Conservation (phyloP, 805 yeast species). For the Candida nitratophila region DNA sequence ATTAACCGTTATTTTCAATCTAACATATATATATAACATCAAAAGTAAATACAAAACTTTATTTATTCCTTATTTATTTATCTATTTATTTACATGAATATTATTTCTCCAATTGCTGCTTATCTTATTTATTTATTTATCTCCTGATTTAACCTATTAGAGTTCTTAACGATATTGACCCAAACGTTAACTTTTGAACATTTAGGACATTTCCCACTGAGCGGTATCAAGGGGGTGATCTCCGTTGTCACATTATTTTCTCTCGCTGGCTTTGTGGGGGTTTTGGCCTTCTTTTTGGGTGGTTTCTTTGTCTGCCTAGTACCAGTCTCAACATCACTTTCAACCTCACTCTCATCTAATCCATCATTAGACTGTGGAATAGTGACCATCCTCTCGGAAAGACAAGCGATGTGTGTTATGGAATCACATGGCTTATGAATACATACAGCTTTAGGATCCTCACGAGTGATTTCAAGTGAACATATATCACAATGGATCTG, state of each 20-base stretch:
- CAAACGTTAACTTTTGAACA: constrained; percentile 22
- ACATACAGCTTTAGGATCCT: constrained; percentile 17
- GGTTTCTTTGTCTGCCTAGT: not conserved
- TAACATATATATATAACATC: no score
- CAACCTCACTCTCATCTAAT: not conserved
- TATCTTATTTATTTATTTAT: not conserved
- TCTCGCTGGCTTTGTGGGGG: no score
- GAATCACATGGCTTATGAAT: constrained; percentile 18
- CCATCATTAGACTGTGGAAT: not conserved
- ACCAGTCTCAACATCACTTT: not conserved
- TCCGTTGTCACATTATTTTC: no score
- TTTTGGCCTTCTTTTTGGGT: no score
- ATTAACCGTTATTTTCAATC: no score
- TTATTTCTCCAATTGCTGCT: not conserved
- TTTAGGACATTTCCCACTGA: constrained; percentile 17
- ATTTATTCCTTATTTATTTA: no score
- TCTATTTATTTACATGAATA: no score
- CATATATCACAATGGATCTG: constrained; percentile 9
- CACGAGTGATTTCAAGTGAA: constrained; percentile 7
- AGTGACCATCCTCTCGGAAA: no score
- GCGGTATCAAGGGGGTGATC: constrained; percentile 16
- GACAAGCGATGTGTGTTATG: constrained; percentile 29
- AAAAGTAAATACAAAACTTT: no score
- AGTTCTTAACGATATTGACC: constrained; percentile 20
- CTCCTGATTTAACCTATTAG: constrained; percentile 1